Percentiles rank a stretch among this genome's conserved stretches.
Evolutionary conservation across 768 basidiomycete genomes (phyloP).

Genomic region (Russula sp.): DNA sequence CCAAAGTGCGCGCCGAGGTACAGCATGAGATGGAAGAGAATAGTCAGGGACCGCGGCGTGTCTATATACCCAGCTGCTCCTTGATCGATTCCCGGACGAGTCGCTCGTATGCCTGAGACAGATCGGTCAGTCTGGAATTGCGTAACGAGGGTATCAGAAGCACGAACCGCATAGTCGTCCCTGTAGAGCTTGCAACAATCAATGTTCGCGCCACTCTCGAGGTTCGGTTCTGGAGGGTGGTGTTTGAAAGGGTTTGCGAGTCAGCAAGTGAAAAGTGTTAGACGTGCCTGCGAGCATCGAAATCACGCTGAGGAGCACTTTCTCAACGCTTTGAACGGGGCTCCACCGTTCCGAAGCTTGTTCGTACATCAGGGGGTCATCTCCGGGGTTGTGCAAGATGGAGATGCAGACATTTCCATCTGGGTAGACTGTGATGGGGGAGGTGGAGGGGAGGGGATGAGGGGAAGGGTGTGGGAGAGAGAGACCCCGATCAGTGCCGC

Average conservation of each 20-base stretch:
- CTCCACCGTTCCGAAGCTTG: conserved; percentile 95
- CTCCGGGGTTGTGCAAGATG: conserved; percentile 90
- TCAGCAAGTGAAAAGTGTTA: not conserved
- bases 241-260: not conserved
- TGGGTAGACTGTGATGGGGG: conserved; percentile 63
- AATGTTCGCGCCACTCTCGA: conserved; percentile 96
- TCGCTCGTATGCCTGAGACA: conserved; percentile 72
- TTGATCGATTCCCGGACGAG: conserved; percentile 75
- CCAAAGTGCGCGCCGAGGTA: not conserved
- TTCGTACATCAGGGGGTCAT: conserved; percentile 91
- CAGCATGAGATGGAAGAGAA: not conserved
- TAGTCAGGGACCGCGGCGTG: not conserved
- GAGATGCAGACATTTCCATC: conserved; percentile 98
- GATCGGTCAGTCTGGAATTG: not conserved
- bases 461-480: not conserved
- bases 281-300: conserved; percentile 89
- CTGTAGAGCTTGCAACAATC: conserved; percentile 96
- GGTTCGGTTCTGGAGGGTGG: conserved; percentile 72
- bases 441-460: not conserved
- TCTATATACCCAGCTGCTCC: conserved; percentile 74
- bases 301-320: conserved; percentile 91
- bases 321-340: conserved; percentile 97
- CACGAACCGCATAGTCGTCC: conserved; percentile 59
- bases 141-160: too few species aligned
- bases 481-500: not conserved